Evolutionary conservation across 139 green algal genomes (phyloP).

Genomic region (Chlorella sorokiniana): DNA sequence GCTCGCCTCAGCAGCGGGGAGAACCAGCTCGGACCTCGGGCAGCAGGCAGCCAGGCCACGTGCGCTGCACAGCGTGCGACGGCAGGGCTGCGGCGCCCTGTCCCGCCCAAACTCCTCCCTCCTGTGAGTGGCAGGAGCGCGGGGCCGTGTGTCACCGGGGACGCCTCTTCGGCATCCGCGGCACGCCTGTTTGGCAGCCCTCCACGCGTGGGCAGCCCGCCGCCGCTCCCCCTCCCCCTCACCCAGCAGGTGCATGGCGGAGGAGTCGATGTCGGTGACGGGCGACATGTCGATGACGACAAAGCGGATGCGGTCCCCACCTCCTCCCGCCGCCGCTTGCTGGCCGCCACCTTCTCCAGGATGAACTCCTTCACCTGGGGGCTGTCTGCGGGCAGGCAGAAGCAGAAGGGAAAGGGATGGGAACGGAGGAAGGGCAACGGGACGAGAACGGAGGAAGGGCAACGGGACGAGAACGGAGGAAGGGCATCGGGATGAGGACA

Average conservation of each 20-base stretch:
- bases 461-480: not conserved
- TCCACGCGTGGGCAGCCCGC: too few species aligned
- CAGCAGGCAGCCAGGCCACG: too few species aligned
- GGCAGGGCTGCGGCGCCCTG: too few species aligned
- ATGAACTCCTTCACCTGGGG: constrained; percentile 25
- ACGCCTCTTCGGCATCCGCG: too few species aligned
- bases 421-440: not conserved
- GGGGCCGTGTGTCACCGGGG: too few species aligned
- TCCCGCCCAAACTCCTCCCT: too few species aligned
- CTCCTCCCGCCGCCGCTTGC: constrained; percentile 11
- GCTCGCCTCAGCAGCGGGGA: not conserved
- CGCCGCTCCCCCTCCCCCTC: not conserved
- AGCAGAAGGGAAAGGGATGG: constrained; percentile 49
- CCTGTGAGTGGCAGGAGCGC: too few species aligned
- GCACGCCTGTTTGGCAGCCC: too few species aligned
- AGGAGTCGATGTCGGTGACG: constrained; percentile 30
- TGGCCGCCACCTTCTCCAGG: constrained; percentile 4
- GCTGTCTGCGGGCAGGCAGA: constrained; percentile 66
- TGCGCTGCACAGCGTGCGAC: too few species aligned
- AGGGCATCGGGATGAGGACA: not conserved
- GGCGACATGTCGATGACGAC: constrained; percentile 29
- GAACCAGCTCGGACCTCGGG: too few species aligned
- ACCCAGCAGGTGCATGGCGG: constrained; percentile 30
- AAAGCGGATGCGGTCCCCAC: constrained; percentile 34
- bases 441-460: not conserved